These are phyloP conservation scores for Vitis amurensis DNA, from an alignment of 164 flowering plant genomes.

Conservation along the genomic window DNA sequence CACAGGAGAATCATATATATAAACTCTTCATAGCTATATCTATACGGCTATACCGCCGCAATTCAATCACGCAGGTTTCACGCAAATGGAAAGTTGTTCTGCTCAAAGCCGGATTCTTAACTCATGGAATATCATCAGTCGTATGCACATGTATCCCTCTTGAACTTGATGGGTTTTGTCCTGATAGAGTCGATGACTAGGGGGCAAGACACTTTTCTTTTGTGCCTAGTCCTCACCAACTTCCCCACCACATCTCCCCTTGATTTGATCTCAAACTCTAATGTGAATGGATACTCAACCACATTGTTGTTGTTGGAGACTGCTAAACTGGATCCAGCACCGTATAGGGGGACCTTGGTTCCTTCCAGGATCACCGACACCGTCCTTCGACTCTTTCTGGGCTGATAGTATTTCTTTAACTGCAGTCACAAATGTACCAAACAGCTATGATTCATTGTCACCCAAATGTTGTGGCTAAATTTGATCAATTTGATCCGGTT, in stretches of 20 bases:
- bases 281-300: conserved; percentile 53
- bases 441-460: not conserved
- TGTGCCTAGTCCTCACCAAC: conserved; percentile 60
- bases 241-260: conserved; percentile 87
- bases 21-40: no score
- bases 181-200: conserved; percentile 43
- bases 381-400: conserved; percentile 68
- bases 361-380: conserved; percentile 60
- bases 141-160: conserved; percentile 52
- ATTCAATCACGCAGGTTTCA: no score
- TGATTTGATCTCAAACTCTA: conserved; percentile 62
- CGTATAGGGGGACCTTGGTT: conserved; percentile 77
- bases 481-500: not conserved
- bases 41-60: no score
- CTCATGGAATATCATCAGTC: conserved; percentile 19
- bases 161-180: conserved; percentile 63
- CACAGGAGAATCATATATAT: no score
- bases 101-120: no score
- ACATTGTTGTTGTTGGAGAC: conserved; percentile 24
- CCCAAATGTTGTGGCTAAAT: no score
- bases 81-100: no score
- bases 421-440: conserved; percentile 28
- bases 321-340: conserved; percentile 74
- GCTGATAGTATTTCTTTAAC: conserved; percentile 90
- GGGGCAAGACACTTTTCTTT: conserved; percentile 45